Conservation (phyloP, 1,284 basidiomycete genomes). For the Tremellales sp. region DNA sequence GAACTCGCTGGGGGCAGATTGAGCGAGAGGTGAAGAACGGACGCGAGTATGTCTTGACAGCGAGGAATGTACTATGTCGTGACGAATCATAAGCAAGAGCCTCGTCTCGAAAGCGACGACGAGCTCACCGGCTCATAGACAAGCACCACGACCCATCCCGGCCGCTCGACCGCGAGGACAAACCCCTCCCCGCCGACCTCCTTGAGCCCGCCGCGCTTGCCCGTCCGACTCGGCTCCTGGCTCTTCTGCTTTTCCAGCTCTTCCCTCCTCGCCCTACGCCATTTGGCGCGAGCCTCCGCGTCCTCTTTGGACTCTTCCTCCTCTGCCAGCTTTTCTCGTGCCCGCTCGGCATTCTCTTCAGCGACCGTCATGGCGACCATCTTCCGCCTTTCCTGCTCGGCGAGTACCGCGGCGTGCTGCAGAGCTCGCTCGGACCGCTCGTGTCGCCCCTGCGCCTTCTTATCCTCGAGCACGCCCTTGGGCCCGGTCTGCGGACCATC, state of each 20-base stretch:
- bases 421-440: conserved; percentile 4
- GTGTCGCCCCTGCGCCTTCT: conserved; percentile 12
- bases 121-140: conserved; percentile 46
- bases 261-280: conserved; percentile 8
- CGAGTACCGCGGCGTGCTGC: conserved; percentile 3
- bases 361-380: conserved; percentile 28
- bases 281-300: conserved; percentile 4
- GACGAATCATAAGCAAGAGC: neutral
- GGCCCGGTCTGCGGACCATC: conserved; percentile 39
- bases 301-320: conserved; percentile 12
- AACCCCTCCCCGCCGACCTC: conserved; percentile 41
- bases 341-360: conserved; percentile 27
- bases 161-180: conserved; percentile 36
- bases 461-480: conserved; percentile 45
- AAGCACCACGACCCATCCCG: conserved; percentile 39
- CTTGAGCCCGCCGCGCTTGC: conserved; percentile 25
- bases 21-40: conserved; percentile 30
- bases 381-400: conserved; percentile 21
- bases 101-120: neutral
- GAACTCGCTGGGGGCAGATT: conserved; percentile 9
- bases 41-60: conserved; percentile 31
- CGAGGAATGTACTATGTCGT: conserved; percentile 32
- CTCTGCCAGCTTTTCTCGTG: conserved; percentile 9
- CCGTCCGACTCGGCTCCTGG: conserved; percentile 2
- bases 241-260: conserved; percentile 13